Evolutionary conservation across 2,329 filamentous ascomycete genomes (phyloP).

Genomic region (Fusarium avenaceum): DNA sequence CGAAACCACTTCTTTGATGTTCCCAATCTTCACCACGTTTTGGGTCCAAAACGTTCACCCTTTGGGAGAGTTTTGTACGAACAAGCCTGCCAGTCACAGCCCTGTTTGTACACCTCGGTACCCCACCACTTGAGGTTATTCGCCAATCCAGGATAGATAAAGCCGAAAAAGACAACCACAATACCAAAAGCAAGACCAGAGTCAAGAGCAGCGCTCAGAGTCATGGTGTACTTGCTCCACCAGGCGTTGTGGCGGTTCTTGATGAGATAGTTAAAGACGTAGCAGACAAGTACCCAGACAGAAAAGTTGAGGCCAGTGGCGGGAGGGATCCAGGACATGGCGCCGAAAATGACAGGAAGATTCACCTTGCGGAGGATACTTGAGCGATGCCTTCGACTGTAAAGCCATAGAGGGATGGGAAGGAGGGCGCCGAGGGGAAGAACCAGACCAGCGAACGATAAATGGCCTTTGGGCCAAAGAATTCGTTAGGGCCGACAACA

Average conservation of each 20-base stretch:
- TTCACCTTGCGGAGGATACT: constrained; percentile 82
- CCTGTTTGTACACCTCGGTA: constrained; percentile 85
- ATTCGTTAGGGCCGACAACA: constrained; percentile 84
- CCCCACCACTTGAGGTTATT: constrained; percentile 87
- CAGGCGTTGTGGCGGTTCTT: constrained; percentile 77
- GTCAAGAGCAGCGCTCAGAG: constrained; percentile 84
- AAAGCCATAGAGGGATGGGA: constrained; percentile 80
- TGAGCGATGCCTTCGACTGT: constrained; percentile 70
- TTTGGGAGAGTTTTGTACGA: constrained; percentile 74
- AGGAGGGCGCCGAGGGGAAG: constrained; percentile 81
- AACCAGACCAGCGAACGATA: constrained; percentile 85
- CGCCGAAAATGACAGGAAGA: constrained; percentile 85
- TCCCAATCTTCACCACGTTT: constrained; percentile 62
- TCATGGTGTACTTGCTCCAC: constrained; percentile 96
- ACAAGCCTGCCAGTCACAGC: constrained; percentile 88
- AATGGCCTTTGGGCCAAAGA: constrained; percentile 81
- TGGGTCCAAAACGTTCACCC: constrained; percentile 76
- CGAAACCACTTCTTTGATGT: background rate
- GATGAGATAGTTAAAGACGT: constrained; percentile 84
- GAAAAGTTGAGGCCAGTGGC: constrained; percentile 90
- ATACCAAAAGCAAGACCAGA: constrained; percentile 86
- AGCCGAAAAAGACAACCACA: constrained; percentile 86
- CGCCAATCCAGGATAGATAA: constrained; percentile 84
- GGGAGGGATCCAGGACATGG: constrained; percentile 87
- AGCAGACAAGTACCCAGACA: constrained; percentile 88